Percentiles rank a stretch among this genome's conserved stretches.
phyloP scores from a whole-genome alignment of 208 protist species.

The Leishmania tarentolae region DNA sequence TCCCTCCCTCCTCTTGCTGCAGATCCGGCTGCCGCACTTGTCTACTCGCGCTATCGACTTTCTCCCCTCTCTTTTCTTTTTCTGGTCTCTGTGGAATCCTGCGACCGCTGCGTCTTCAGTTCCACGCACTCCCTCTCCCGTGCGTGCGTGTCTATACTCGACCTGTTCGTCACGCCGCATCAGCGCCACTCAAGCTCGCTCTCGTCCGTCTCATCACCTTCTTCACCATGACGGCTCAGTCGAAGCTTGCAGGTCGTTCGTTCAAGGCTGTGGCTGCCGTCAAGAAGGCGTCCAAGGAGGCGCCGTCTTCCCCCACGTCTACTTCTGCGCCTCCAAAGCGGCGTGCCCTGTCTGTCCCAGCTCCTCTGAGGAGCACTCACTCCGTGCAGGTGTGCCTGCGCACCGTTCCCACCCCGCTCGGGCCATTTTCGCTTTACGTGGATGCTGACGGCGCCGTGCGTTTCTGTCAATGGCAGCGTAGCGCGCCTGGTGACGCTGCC shows the following conservation, averaged over 20 bases:
- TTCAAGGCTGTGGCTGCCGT: not conserved
- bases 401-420: slow-evolving; percentile 45
- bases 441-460: slow-evolving; percentile 59
- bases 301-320: not conserved
- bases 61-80: not conserved
- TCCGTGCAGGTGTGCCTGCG: slow-evolving; percentile 45
- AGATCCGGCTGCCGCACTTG: not conserved
- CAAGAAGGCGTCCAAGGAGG: not conserved
- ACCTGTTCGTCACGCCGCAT: not conserved
- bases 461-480: slow-evolving; percentile 50
- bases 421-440: slow-evolving; percentile 56
- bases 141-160: not conserved
- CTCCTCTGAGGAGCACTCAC: not conserved
- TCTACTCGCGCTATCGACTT: not conserved
- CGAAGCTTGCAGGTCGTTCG: not conserved
- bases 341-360: not conserved
- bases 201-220: not conserved
- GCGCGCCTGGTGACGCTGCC: slow-evolving; percentile 12
- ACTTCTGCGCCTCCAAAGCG: not conserved
- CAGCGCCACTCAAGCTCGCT: not conserved
- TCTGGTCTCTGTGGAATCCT: not conserved
- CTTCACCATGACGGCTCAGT: not conserved
- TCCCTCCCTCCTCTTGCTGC: not conserved
- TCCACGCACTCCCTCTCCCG: not conserved
- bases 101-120: not conserved